A percentile compares a stretch with the other conserved stretches of the same genome.
These are phyloP conservation scores for Yamadazyma taylorii DNA, from an alignment of 1,139 yeast genomes.

Conservation along the genomic window DNA sequence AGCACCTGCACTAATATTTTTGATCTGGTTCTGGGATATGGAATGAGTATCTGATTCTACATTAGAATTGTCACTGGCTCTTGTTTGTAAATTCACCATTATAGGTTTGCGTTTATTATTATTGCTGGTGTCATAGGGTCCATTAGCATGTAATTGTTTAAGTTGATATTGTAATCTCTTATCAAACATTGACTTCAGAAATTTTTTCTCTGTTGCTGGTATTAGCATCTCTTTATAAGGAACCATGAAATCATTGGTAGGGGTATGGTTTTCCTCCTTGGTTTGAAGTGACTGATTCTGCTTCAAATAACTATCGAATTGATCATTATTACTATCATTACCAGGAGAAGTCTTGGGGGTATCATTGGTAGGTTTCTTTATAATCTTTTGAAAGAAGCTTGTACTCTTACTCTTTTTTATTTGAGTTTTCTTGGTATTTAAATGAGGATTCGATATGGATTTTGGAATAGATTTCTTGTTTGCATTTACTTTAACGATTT, in stretches of 20 bases:
- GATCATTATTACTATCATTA: no score
- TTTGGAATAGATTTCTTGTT: not conserved
- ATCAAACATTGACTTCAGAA: constrained; percentile 7
- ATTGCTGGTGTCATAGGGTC: not conserved
- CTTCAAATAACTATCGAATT: no score
- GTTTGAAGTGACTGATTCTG: no score
- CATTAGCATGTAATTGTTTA: not conserved
- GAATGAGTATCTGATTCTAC: not conserved
- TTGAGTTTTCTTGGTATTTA: not conserved
- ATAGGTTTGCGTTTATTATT: constrained; percentile 1
- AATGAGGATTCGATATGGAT: constrained; percentile 1
- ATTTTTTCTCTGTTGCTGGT: constrained; percentile 5
- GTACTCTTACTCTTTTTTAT: constrained; percentile 7
- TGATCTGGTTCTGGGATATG: no score
- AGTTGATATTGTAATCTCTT: constrained; percentile 2
- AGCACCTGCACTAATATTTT: no score
- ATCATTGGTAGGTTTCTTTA: constrained; percentile 2
- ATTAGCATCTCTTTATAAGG: constrained; percentile 9
- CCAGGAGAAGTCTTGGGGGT: no score
- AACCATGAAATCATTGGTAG: constrained; percentile 5
- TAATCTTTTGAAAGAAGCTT: constrained; percentile 8
- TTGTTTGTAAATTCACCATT: not conserved
- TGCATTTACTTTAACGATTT: constrained; percentile 2
- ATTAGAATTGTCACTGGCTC: not conserved
- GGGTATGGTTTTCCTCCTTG: no score